phyloP scores from a whole-genome alignment of 2,329 filamentous ascomycete genomes.

The Pleurostoma richardsiae region DNA sequence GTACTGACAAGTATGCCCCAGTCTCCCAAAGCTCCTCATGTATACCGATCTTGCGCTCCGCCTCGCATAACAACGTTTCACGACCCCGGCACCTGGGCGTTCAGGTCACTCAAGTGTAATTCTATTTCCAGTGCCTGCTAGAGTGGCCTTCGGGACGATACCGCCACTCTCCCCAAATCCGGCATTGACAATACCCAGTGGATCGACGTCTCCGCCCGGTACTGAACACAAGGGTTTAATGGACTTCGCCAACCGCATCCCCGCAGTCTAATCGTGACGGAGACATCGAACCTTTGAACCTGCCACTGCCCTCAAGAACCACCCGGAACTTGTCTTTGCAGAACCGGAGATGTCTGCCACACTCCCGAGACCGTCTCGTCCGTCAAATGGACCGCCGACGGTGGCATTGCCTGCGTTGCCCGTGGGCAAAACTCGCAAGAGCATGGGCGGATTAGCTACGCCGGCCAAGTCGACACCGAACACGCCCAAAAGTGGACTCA shows the following conservation, averaged over 20 bases:
- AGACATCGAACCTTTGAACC: no score
- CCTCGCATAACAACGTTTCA: slow-evolving; percentile 21
- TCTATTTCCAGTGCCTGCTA: slow-evolving; percentile 3
- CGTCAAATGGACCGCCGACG: slow-evolving; percentile 65
- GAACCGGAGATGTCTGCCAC: slow-evolving; percentile 48
- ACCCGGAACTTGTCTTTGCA: slow-evolving; percentile 1
- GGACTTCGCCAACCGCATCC: slow-evolving; percentile 7
- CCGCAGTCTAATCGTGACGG: slow-evolving; percentile 7
- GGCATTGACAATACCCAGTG: not conserved
- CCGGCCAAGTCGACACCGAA: slow-evolving; percentile 35
- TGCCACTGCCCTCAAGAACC: no score
- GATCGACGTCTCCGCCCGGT: slow-evolving; percentile 1
- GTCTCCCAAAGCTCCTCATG: not conserved
- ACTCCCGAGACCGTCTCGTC: slow-evolving; percentile 61
- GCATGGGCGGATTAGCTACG: slow-evolving; percentile 43
- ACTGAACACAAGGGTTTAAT: slow-evolving; percentile 3
- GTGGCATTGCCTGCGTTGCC: slow-evolving; percentile 71
- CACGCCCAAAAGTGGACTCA: slow-evolving; percentile 52
- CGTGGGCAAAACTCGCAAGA: slow-evolving; percentile 66
- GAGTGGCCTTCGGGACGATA: not conserved
- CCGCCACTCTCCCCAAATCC: not conserved
- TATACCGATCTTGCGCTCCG: not conserved
- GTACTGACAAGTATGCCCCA: slow-evolving; percentile 9
- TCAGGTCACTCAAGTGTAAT: slow-evolving; percentile 5
- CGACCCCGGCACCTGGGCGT: slow-evolving; percentile 7